Conservation (phyloP, 208 protist genomes). For the Trypanosoma lewisi region DNA sequence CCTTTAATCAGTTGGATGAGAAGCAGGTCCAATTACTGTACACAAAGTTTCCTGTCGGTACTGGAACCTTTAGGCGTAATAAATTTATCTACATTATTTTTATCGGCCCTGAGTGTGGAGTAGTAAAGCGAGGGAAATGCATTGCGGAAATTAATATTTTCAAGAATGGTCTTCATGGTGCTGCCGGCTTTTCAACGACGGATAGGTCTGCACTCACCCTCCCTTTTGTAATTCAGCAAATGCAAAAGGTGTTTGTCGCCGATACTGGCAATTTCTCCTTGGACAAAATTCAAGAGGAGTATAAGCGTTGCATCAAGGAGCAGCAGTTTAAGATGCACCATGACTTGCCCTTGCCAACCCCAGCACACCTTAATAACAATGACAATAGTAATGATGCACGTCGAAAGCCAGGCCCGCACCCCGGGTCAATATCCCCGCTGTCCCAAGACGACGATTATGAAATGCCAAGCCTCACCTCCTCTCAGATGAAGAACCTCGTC, state of each 20-base stretch:
- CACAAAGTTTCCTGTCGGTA: slow-evolving; percentile 78
- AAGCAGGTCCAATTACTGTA: slow-evolving; percentile 74
- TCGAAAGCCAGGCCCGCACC: not conserved
- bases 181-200: slow-evolving; percentile 64
- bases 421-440: not conserved
- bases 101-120: slow-evolving; percentile 59
- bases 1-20: slow-evolving; percentile 62
- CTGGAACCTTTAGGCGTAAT: slow-evolving; percentile 83
- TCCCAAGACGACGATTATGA: slow-evolving; percentile 26
- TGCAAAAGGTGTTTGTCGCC: slow-evolving; percentile 72
- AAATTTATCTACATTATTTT: slow-evolving; percentile 85
- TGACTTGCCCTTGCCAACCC: not conserved
- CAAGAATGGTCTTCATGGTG: slow-evolving; percentile 42
- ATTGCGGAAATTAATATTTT: slow-evolving; percentile 67
- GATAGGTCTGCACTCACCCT: slow-evolving; percentile 64
- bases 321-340: slow-evolving; percentile 62
- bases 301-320: slow-evolving; percentile 51
- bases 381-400: no score
- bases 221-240: slow-evolving; percentile 54
- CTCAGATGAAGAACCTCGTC: slow-evolving; percentile 1
- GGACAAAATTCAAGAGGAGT: slow-evolving; percentile 72
- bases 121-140: slow-evolving; percentile 75
- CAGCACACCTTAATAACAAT: no score
- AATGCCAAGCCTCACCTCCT: not conserved
- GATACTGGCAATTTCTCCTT: slow-evolving; percentile 77